Evolutionary conservation across 345 rosid genomes (phyloP), one percentile per base, ranked within the genome.

Genomic region (Atalantia buxifolia): DNA sequence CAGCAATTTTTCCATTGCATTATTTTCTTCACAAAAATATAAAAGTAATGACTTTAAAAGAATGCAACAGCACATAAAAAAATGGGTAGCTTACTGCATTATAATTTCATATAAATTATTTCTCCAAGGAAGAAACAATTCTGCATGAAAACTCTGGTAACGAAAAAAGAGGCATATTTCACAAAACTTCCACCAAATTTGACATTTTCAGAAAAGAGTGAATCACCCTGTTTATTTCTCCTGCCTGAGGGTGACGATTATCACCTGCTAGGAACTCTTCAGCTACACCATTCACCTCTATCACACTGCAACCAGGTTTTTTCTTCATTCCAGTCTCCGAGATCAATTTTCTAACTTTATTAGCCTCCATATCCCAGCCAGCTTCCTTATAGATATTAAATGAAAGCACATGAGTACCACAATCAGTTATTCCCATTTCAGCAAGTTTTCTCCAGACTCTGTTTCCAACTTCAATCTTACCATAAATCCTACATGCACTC

Each of bases 371-470:
- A 55, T 80, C 81, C 78, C 85, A 77, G 38, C 87, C 85, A 45
- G 85, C 83, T 82, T 85, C 85, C 79, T 48, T 82, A 31, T 77
- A 82, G 12, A 85, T 82, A 71, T 82, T 82, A 59, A 79, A 79
- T 13, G 83, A 82, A 59, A 85, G 81, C 25, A 80, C 69, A 55
- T 53, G 85, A 76, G 66, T 80, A 30, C 85, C 80, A 3, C 59
- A 57, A 66, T 79, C 83, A 48, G 64, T 53, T 40, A 77, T 60
- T 31, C 79, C 80, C 77, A 79, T 79, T 33, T 81, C 59, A 42
- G 71, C 74, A 21, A 84, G 79, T 56, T 74, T 81, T 66, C 75
- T 77, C 87, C 87, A 84, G 16, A 81, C 77, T 60, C 87, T 81
- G 81, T 84, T 77, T 25, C 85, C 87, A 3, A 74, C 83, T 66